Evolutionary conservation across 352 stramenopile genomes (phyloP).

Genomic region (Phytophthora pistaciae): DNA sequence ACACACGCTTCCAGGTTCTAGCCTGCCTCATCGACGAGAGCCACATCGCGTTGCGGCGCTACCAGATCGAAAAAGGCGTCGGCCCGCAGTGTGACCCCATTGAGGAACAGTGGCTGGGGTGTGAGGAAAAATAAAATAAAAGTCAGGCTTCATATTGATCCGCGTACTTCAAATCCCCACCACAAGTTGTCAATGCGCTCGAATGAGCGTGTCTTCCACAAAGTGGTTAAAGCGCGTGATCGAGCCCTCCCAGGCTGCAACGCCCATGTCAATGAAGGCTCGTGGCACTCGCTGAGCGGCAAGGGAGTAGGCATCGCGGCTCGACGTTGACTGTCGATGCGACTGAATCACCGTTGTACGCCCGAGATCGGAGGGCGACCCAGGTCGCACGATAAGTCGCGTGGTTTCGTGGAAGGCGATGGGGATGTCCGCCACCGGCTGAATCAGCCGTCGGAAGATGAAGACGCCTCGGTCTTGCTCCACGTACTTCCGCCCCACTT

Average conservation of each 20-base stretch:
- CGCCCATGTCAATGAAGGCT: conserved; percentile 35
- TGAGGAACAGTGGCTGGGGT: conserved; percentile 49
- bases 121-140: conserved; percentile 2
- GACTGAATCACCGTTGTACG: conserved; percentile 29
- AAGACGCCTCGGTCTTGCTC: conserved; percentile 30
- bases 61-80: conserved; percentile 33
- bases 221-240: conserved; percentile 37
- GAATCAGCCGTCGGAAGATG: conserved; percentile 29
- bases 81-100: conserved; percentile 31
- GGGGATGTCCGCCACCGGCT: conserved; percentile 17
- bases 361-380: conserved; percentile 13
- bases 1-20: conserved; percentile 32
- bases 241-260: conserved; percentile 31
- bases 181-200: background rate
- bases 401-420: conserved; percentile 36
- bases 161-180: too few relatives aligned
- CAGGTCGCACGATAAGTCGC: conserved; percentile 18
- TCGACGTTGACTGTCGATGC: conserved; percentile 30
- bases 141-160: background rate
- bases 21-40: conserved; percentile 30
- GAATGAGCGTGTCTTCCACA: conserved; percentile 32
- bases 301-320: conserved; percentile 21
- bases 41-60: conserved; percentile 30
- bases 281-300: conserved; percentile 13
- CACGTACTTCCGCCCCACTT: conserved; percentile 28